Evolutionary conservation across 768 basidiomycete species (phyloP), one percentile per base, ranked within the genome.

Genomic region (Fomitopsis pulvina): DNA sequence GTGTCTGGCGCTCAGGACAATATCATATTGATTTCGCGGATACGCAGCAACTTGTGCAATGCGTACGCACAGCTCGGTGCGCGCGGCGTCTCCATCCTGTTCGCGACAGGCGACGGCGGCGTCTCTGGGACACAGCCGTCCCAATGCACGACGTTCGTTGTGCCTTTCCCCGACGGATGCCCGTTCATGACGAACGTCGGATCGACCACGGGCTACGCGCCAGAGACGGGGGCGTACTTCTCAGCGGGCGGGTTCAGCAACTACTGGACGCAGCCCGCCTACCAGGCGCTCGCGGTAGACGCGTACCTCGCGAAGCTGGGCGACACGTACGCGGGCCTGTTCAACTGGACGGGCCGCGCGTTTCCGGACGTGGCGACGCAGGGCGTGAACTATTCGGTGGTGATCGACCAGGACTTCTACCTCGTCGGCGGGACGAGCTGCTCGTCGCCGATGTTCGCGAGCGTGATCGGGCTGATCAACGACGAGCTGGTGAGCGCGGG

Each of bases 291-390:
- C 40, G 71, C 65, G 0, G 72, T 77, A 8, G 51, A 44, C 1
- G 45, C 50, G 1, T 77, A 69, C 64, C 61, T 77, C 18, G 51
- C 57, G 22, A 52, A 53, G 22, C 57, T 71, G 47, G 65, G 62
- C 41, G 52, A 39, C 51, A 60, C 60, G 5, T 60, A 63, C 53
- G 38, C 41, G 1, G 69, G 71, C 22, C 52, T 56, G 34, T 71
- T 66, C 55, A 63, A 58, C 53, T 45, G 41, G 38, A 62, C 45
- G 59, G 73, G 72, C 26, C 74, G 76, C 41, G 74, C 57, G 1
- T 78, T 68, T 64, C 77, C 78, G 21, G 76, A 78, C 61, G 61
- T 77, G 43, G 60, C 72, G 16, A 73, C 77, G 9, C 60, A 64
- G 50, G 70, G 67, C 11, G 50, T 65, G 32, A 61, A 66, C 52